Conservation (phyloP, 495 filamentous ascomycete species). For the Penicillium riverlandense region DNA sequence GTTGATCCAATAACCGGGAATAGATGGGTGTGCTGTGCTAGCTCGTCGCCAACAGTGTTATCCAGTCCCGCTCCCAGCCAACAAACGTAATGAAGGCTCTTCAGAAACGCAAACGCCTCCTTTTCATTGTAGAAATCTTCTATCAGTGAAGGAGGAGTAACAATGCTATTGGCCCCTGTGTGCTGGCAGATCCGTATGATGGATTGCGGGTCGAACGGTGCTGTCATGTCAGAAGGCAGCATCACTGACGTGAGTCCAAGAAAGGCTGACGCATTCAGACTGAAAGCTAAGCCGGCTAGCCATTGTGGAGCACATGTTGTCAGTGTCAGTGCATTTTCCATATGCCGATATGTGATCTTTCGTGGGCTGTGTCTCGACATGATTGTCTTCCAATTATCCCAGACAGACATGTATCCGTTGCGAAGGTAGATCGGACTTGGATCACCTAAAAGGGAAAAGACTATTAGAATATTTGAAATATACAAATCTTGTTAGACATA, state of each 20-base stretch:
- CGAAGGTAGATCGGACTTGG: background rate
- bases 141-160: background rate
- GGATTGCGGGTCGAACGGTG: background rate
- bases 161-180: background rate
- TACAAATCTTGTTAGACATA: background rate
- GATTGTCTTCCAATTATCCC: background rate
- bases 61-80: background rate
- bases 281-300: background rate
- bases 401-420: background rate
- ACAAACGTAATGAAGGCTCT: background rate
- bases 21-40: background rate
- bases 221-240: background rate
- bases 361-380: background rate
- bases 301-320: conserved; percentile 1
- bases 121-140: background rate
- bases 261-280: background rate
- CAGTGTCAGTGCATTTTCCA: background rate
- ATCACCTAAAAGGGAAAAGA: background rate
- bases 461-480: too few species aligned
- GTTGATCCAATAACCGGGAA: background rate
- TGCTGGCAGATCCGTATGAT: background rate
- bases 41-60: background rate
- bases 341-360: background rate
- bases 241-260: background rate
- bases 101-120: background rate